Evolutionary conservation across 192 early-diverging fungal genomes (phyloP).

Genomic region (Backusella liffmaniae): DNA sequence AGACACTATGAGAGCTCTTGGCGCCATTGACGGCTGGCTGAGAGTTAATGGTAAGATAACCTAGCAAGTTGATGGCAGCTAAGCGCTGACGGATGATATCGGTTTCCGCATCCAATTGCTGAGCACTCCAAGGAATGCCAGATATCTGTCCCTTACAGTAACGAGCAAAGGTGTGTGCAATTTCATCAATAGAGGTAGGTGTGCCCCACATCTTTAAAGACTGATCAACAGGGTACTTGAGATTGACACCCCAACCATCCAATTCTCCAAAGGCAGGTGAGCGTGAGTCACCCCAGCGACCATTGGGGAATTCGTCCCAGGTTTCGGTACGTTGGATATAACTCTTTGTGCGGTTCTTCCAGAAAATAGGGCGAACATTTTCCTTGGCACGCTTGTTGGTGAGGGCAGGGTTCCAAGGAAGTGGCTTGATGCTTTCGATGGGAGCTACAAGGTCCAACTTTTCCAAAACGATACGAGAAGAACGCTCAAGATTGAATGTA

Average conservation of each 20-base stretch:
- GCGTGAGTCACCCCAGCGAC: conserved; percentile 95
- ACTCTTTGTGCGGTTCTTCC: conserved; percentile 91
- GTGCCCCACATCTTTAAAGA: conserved; percentile 73
- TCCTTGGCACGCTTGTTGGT: conserved; percentile 88
- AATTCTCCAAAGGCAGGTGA: conserved; percentile 88
- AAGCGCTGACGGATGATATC: conserved; percentile 69
- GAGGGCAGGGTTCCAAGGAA: conserved; percentile 56
- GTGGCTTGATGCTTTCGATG: conserved; percentile 47
- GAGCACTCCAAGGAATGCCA: conserved; percentile 91
- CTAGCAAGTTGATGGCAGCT: conserved; percentile 67
- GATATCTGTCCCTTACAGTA: conserved; percentile 82
- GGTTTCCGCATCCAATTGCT: conserved; percentile 69
- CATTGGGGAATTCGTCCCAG: conserved; percentile 99
- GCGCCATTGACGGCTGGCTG: conserved; percentile 96
- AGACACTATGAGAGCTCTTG: conserved; percentile 64
- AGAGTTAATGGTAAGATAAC: conserved; percentile 92
- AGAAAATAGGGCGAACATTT: conserved; percentile 97
- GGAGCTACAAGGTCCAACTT: conserved; percentile 74
- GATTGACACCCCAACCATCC: conserved; percentile 75
- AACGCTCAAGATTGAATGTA: conserved; percentile 88
- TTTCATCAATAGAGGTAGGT: conserved; percentile 65
- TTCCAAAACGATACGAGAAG: conserved; percentile 86
- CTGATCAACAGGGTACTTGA: conserved; percentile 71
- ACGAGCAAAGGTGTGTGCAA: conserved; percentile 74
- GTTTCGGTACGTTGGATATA: conserved; percentile 89